A percentile compares a stretch with the other conserved stretches of the same genome.
Evolutionary conservation across 2,329 filamentous ascomycete species (phyloP).

Genomic region (Aspergillus sp.): DNA sequence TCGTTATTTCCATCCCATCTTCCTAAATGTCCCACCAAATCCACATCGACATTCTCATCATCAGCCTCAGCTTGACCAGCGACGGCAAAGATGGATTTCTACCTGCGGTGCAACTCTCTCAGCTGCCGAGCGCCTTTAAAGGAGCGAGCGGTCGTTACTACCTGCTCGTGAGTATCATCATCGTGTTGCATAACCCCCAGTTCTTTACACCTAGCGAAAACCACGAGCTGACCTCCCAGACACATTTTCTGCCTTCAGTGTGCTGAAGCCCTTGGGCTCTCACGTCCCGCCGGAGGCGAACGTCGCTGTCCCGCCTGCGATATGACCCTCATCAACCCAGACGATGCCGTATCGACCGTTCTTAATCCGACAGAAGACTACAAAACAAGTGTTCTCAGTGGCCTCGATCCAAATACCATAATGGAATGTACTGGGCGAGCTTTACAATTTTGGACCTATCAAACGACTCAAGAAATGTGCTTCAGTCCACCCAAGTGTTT

Average conservation of each 20-base stretch:
- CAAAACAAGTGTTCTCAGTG: constrained; percentile 82
- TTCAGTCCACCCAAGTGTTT: neutral
- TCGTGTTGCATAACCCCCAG: neutral
- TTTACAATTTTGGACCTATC: constrained; percentile 82
- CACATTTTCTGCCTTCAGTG: constrained; percentile 85
- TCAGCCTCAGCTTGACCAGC: neutral
- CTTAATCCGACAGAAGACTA: constrained; percentile 84
- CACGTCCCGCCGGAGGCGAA: constrained; percentile 52
- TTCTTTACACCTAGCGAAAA: neutral
- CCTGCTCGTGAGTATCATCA: constrained; percentile 66
- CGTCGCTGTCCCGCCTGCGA: constrained; percentile 75
- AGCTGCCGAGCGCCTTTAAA: constrained; percentile 70
- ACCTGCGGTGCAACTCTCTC: constrained; percentile 75
- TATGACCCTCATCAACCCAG: constrained; percentile 64
- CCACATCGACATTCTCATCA: neutral
- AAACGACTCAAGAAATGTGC: constrained; percentile 77
- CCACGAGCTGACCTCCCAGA: constrained; percentile 42
- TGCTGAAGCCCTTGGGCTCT: constrained; percentile 64
- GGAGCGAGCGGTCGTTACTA: constrained; percentile 78
- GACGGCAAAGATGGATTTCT: constrained; percentile 63
- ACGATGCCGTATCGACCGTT: constrained; percentile 71
- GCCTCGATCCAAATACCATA: constrained; percentile 74
- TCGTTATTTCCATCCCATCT: constrained; percentile 3
- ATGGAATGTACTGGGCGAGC: constrained; percentile 84
- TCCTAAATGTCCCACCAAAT: neutral